Evolutionary conservation across 768 basidiomycete genomes (phyloP).

Genomic region (Agrocybe praecox): DNA sequence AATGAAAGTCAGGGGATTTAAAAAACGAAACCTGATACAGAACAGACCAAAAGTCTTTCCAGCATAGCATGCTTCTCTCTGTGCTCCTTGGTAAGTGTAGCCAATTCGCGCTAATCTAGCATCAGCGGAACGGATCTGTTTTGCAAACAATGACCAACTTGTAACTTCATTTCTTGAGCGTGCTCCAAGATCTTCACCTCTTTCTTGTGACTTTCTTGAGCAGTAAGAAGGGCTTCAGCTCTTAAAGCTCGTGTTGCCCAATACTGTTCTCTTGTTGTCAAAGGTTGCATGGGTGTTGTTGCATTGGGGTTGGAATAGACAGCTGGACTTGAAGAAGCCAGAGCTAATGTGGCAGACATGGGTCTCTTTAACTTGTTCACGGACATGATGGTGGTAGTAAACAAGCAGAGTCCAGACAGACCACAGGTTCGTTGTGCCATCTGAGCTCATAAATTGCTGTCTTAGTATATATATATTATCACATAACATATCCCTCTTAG

Average conservation of each 20-base stretch:
- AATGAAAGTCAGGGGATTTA: conserved; percentile 3
- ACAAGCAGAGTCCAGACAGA: too few species aligned
- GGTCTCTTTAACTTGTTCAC: conserved; percentile 8
- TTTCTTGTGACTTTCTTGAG: conserved; percentile 46
- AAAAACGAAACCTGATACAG: not conserved
- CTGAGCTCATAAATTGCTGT: too few species aligned
- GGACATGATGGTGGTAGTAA: not conserved
- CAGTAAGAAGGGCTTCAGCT: conserved; percentile 62
- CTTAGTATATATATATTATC: too few species aligned
- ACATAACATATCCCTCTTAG: conserved; percentile 43
- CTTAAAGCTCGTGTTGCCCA: conserved; percentile 70
- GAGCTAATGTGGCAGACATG: conserved; percentile 9
- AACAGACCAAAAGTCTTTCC: conserved; percentile 54
- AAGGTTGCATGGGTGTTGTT: conserved; percentile 14
- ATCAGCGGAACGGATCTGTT: not conserved
- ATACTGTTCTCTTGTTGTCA: conserved; percentile 50
- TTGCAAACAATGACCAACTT: conserved; percentile 34
- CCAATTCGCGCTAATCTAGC: conserved; percentile 43
- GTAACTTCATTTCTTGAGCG: conserved; percentile 46
- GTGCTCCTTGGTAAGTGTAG: conserved; percentile 37
- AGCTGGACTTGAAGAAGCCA: not conserved
- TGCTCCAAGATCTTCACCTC: conserved; percentile 47
- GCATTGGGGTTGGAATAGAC: not conserved
- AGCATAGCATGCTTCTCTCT: conserved; percentile 50
- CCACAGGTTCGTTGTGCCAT: too few species aligned